phyloP scores from a whole-genome alignment of 495 filamentous ascomycete genomes.

The Annulohypoxylon maeteangense region DNA sequence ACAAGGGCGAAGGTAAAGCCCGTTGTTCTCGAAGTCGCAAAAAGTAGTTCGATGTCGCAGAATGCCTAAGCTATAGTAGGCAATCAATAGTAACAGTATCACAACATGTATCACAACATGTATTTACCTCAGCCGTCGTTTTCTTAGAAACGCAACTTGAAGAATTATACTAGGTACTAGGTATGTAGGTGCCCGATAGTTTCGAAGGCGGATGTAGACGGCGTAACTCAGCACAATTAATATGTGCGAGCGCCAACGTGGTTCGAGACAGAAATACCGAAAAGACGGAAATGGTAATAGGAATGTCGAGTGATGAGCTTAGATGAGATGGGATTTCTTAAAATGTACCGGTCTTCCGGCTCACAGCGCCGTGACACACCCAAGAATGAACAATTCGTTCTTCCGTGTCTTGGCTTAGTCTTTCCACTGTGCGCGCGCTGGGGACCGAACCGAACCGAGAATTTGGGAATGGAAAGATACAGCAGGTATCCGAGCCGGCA shows the following conservation, averaged over 20 bases:
- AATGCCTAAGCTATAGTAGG: conserved; percentile 15
- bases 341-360: conserved; percentile 45
- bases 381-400: conserved; percentile 26
- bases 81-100: neutral
- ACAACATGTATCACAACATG: conserved; percentile 11
- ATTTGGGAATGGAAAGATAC: conserved; percentile 9
- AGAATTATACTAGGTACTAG: too few relatives aligned
- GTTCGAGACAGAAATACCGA: conserved; percentile 12
- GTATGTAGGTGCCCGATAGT: neutral
- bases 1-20: conserved; percentile 41
- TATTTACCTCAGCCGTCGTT: conserved; percentile 5
- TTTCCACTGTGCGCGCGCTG: conserved; percentile 32
- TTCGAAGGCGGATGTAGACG: neutral
- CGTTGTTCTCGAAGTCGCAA: conserved; percentile 51
- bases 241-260: conserved; percentile 21
- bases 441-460: conserved; percentile 39
- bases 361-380: conserved; percentile 32
- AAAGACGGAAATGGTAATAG: conserved; percentile 30
- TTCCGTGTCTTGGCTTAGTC: conserved; percentile 40
- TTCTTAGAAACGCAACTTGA: neutral
- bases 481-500: conserved; percentile 27
- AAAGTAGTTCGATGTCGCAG: conserved; percentile 42
- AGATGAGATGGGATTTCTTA: conserved; percentile 36
- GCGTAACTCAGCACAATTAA: conserved; percentile 4
- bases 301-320: conserved; percentile 29